Evolutionary conservation across 192 early-diverging fungal species (phyloP).

Genomic region (Backusella sp.): DNA sequence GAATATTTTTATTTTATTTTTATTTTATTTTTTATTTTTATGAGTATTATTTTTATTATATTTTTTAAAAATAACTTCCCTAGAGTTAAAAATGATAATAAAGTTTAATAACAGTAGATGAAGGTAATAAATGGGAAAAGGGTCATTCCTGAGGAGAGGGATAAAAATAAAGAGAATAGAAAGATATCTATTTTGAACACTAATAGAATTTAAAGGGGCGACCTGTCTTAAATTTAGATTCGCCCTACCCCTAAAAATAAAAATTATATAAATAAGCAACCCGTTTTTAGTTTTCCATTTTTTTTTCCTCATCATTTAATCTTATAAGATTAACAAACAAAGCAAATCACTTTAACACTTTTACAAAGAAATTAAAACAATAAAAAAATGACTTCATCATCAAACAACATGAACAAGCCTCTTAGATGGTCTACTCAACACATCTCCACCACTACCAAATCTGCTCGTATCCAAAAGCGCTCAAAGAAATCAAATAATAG

Average conservation of each 20-base stretch:
- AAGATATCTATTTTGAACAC: conserved; percentile 3
- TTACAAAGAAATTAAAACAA: background rate
- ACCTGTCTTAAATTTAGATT: background rate
- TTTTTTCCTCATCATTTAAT: background rate
- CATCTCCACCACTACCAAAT: background rate
- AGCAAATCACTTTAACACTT: background rate
- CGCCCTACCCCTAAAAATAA: background rate
- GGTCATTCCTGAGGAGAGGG: background rate
- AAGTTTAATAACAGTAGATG: conserved; percentile 1
- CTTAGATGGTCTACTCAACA: conserved; percentile 13
- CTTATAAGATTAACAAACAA: background rate
- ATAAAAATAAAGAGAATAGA: background rate
- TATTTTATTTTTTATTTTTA: background rate
- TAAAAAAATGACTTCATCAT: background rate
- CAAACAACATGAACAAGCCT: conserved; percentile 1
- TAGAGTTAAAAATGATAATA: background rate
- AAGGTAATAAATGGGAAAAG: background rate
- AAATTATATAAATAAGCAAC: conserved; percentile 6
- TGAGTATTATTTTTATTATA: background rate
- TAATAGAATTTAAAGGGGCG: background rate
- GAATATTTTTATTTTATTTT: background rate
- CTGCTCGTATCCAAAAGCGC: conserved; percentile 8
- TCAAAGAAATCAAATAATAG: background rate
- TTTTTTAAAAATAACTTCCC: background rate
- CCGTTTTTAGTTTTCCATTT: conserved; percentile 3